Conservation (phyloP, 1,284 basidiomycete genomes). For the Porodaedalea pini region DNA sequence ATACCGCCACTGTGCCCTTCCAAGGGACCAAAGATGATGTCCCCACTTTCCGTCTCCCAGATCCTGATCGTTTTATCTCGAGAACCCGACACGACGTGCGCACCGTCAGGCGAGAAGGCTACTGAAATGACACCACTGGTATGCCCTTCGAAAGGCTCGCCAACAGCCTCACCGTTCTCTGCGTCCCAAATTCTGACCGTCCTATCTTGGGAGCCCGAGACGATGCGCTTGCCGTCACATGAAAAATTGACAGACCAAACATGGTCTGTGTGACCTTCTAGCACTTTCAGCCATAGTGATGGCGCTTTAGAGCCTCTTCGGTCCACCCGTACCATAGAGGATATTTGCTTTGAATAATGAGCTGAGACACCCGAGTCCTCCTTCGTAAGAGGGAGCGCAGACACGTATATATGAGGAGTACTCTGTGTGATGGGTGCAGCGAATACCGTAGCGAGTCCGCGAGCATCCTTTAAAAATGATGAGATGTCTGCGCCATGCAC, state of each 20-base stretch:
- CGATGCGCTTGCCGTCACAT: slow-evolving; percentile 22
- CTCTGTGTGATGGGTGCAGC: slow-evolving; percentile 19
- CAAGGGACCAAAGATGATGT: no score
- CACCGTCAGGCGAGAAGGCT: slow-evolving; percentile 11
- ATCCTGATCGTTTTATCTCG: no score
- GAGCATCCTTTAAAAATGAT: slow-evolving; percentile 18
- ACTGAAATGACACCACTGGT: slow-evolving; percentile 6
- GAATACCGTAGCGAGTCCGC: slow-evolving; percentile 21
- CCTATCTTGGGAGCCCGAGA: slow-evolving; percentile 13
- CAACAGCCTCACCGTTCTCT: background rate
- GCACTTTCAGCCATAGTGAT: background rate
- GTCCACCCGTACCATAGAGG: background rate
- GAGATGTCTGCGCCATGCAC: background rate
- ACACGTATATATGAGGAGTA: slow-evolving; percentile 27
- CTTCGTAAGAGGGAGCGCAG: slow-evolving; percentile 24
- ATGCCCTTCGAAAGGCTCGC: slow-evolving; percentile 14
- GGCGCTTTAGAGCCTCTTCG: background rate
- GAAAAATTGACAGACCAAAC: background rate
- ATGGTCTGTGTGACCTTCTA: background rate
- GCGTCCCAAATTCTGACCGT: slow-evolving; percentile 15
- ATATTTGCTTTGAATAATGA: background rate
- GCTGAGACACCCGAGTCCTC: slow-evolving; percentile 1
- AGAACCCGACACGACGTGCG: no score
- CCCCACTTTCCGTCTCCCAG: no score
- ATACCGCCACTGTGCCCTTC: no score